A percentile compares a stretch with the other conserved stretches of the same genome.
Evolutionary conservation across 495 filamentous ascomycete genomes (phyloP).

Genomic region (Aspergillus egyptiacus): DNA sequence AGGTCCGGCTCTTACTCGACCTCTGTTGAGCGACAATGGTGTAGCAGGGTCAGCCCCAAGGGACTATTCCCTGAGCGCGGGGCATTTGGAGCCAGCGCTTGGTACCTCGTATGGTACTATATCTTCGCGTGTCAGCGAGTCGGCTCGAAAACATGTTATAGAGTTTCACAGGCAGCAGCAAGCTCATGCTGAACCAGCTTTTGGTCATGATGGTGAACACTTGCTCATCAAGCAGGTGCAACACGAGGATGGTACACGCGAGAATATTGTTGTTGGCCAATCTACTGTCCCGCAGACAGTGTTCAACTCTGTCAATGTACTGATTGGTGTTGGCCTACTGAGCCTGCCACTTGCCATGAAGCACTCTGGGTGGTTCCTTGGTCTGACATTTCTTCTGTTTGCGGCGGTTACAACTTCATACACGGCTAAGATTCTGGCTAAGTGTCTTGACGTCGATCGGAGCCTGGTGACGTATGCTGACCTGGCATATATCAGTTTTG

Average conservation of each 20-base stretch:
- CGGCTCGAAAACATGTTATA: constrained; percentile 65
- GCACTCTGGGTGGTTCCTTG: constrained; percentile 87
- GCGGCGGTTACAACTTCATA: constrained; percentile 73
- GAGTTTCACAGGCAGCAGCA: constrained; percentile 69
- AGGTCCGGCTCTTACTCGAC: constrained; percentile 24
- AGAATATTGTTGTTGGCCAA: constrained; percentile 79
- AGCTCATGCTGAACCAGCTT: constrained; percentile 34
- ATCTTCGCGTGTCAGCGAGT: constrained; percentile 58
- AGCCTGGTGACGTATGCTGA: constrained; percentile 86
- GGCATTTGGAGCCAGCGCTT: constrained; percentile 48
- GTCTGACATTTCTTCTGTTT: constrained; percentile 66
- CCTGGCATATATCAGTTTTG: constrained; percentile 87
- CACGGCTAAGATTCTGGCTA: constrained; percentile 79
- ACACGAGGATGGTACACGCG: constrained; percentile 75
- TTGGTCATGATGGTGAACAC: constrained; percentile 67
- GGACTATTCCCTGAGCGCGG: constrained; percentile 16
- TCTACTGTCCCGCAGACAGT: constrained; percentile 92
- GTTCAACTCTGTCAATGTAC: constrained; percentile 93
- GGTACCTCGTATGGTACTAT: constrained; percentile 75
- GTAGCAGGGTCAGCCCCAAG: constrained; percentile 13
- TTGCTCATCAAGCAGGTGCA: constrained; percentile 81
- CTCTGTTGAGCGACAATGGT: constrained; percentile 25
- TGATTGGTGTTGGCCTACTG: constrained; percentile 86
- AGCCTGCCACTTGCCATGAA: constrained; percentile 85
- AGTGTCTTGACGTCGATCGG: constrained; percentile 81